Base-by-base conservation (phyloP, 371 early-diverging fungal genomes). In the Mucor piriformis region DNA sequence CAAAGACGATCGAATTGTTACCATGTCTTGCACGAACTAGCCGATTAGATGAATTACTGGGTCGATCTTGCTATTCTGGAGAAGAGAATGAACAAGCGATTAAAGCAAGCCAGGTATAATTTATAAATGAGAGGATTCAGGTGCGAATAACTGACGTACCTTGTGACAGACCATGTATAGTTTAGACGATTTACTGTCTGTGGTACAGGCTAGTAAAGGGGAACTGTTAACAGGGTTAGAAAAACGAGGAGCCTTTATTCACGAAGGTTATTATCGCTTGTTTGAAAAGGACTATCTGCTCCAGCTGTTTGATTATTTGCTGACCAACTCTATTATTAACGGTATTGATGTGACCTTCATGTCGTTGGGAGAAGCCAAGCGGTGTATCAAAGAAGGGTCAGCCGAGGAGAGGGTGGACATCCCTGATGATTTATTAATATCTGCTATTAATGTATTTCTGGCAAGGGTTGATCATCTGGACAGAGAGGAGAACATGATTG, bases 161-260 rank as follows among this genome's bases (percentile, higher is more conserved):
- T 24, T 12, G 6, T 21, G 16, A 21, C 15, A 76, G 74, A 50
- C 38, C 16, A 38, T 72, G 11, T 74, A 79, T 59, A 71, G 67
- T 0, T 65, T 61, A 13, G 46, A 66, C 1, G 65, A 66, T 15
- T 50, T 85, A 8, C 37, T 69, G 13, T 73, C 77, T 7, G 55
- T 69, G 3, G 67, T 86, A 6, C 86, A 86, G 65, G 83, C 84
- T 6, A 83, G 83, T 58, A 75, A 77, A 46, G 44, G 27, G 3
- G 83, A 86, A 54, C 32, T 86, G 5, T 18, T 50, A 12, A 46
- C 49, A 29, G 83, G 69, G 16, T 61, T 86, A 24, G 55, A 72
- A 27, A 59, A 43, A 24, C 47, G 75, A 21, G 57, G 76, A 7
- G 83, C 74, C 10, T 68, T 84, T 60, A 61, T 61, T 25, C 48